Conservation (phyloP, 257 asterid species). For the Solanum clarkiae region DNA sequence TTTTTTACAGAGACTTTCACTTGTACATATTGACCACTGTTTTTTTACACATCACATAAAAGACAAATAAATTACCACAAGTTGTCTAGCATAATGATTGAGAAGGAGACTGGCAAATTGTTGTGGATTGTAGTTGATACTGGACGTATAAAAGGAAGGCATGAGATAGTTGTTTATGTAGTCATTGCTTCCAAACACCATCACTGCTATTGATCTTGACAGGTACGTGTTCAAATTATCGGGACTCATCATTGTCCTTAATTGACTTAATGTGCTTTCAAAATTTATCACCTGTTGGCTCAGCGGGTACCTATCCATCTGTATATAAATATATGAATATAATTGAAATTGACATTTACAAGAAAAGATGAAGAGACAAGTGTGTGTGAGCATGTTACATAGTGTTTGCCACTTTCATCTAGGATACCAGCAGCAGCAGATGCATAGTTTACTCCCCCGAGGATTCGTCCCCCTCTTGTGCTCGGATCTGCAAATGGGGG, state of each 20-base stretch:
- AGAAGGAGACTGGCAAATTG: slow-evolving; percentile 67
- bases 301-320: slow-evolving; percentile 63
- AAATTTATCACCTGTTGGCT: slow-evolving; percentile 81
- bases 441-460: slow-evolving; percentile 81
- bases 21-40: not conserved
- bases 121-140: slow-evolving; percentile 55
- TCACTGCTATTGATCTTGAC: slow-evolving; percentile 37
- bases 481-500: slow-evolving; percentile 75
- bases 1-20: not conserved
- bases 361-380: not conserved
- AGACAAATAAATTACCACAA: slow-evolving; percentile 10
- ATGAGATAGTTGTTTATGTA: slow-evolving; percentile 88
- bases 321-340: not conserved
- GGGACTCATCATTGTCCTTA: slow-evolving; percentile 38
- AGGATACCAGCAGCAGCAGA: slow-evolving; percentile 96
- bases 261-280: slow-evolving; percentile 50
- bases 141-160: slow-evolving; percentile 49
- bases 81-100: slow-evolving; percentile 63
- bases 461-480: slow-evolving; percentile 45
- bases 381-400: slow-evolving; percentile 12
- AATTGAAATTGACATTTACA: not conserved
- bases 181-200: slow-evolving; percentile 87
- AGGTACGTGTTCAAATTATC: slow-evolving; percentile 28
- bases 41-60: not conserved
- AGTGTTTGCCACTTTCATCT: slow-evolving; percentile 77